Evolutionary conservation across 2,329 filamentous ascomycete genomes (phyloP).

Genomic region (Pyrenophora teres): DNA sequence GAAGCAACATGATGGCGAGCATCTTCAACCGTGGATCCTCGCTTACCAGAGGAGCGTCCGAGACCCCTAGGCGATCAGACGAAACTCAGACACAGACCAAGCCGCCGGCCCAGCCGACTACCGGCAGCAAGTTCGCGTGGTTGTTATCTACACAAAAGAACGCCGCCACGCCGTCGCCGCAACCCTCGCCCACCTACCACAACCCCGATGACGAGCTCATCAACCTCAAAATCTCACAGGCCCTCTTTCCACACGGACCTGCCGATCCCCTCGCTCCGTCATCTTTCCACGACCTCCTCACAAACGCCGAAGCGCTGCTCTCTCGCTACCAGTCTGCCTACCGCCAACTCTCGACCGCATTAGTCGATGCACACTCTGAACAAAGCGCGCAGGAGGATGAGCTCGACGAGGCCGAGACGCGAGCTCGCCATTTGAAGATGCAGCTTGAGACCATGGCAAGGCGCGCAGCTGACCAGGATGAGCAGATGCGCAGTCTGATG

Average conservation of each 20-base stretch:
- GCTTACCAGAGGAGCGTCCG: constrained; percentile 30
- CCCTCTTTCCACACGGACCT: constrained; percentile 59
- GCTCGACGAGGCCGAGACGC: constrained; percentile 63
- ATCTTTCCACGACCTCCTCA: constrained; percentile 61
- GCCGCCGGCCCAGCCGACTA: constrained; percentile 28
- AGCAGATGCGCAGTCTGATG: constrained; percentile 52
- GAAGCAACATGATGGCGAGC: constrained; percentile 38
- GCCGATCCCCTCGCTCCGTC: constrained; percentile 56
- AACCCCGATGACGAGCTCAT: constrained; percentile 55
- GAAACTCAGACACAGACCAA: constrained; percentile 22
- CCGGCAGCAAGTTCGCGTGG: constrained; percentile 44
- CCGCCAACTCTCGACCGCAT: constrained; percentile 47
- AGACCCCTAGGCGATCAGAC: constrained; percentile 26
- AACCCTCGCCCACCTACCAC: constrained; percentile 40
- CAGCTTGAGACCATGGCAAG: constrained; percentile 65
- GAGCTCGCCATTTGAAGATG: constrained; percentile 62
- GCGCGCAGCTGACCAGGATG: constrained; percentile 60
- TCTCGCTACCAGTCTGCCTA: constrained; percentile 62
- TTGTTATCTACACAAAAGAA: constrained; percentile 45
- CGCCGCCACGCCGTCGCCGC: constrained; percentile 30
- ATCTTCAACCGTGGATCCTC: constrained; percentile 41
- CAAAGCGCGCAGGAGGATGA: constrained; percentile 64
- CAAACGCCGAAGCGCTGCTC: constrained; percentile 61
- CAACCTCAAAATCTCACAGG: constrained; percentile 58
- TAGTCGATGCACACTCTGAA: constrained; percentile 59